Evolutionary conservation across 345 rosid genomes (phyloP), one percentile per base, ranked within the genome.

Genomic region (Aquilaria yunnanensis): DNA sequence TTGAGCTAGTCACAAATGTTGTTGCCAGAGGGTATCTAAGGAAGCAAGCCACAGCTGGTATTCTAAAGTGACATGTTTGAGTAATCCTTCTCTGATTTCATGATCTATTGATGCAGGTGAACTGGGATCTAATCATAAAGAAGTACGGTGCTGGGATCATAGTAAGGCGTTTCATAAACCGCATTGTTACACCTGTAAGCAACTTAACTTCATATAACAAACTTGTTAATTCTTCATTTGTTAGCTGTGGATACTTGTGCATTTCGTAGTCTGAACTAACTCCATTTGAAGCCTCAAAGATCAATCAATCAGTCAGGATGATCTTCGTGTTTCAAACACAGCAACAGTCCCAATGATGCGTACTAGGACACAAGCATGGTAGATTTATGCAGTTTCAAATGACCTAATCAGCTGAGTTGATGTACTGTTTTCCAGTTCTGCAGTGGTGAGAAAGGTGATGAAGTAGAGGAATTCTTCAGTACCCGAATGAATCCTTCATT

Each of bases 381-480:
- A n/a, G 43, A 57, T 43, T 61, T 43, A 61, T 57, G 3, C 16
- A 10, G 49, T 67, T 57, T 31, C 23, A 2, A 8, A 37, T 37
- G 43, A 37, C 8, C 43, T 37, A 3, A 37, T 3, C 2, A 37
- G 8, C 8, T 4, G 8, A 37, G 43, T 37, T 37, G 7, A 37
- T 37, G 5, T 37, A 37, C 2, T 37, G 4, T 37, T 37, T 37
- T 37, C 67, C 79, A 80, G 77, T 72, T 80, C 33, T 52, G 78
- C 62, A 80, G 79, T 76, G 51, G 68, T 33, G 75, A 71, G 68
- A 77, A 71, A 65, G 84, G 80, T 6, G 84, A 79, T 59, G 80
- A 73, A 53, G 60, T 68, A 14, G 77, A 73, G 60, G 79, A 60
- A 47, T 75, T 80, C 59, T 77, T 80, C 4, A 53, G 46, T 0